Base-by-base conservation (phyloP, 2,329 filamentous ascomycete species). In the Ramularia collo-cygni region DNA sequence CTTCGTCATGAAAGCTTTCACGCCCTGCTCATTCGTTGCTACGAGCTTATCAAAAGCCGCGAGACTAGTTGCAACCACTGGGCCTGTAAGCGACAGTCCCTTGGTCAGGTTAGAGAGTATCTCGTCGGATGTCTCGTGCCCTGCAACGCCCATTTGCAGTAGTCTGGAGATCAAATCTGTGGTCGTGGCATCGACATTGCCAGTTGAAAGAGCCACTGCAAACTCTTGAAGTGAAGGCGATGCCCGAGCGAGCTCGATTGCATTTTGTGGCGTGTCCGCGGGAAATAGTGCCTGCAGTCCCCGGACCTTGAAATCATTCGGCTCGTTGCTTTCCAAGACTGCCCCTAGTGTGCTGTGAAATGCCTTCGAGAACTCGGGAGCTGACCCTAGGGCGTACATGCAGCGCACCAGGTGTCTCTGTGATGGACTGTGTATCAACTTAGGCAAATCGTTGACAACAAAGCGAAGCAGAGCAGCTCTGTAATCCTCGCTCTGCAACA, bases 351-450 rank as follows among this genome's bases (percentile, higher is more conserved):
- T 48, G 15, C 34, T 37, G 7, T 46, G 21, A 28, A 57, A 60
- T 5, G 48, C 40, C 40, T 56, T 43, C 56, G 50, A 31, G 65
- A 64, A 51, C 54, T 54, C 37, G 47, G 60, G n/a, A 9, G 59
- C 50, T 1, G 56, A 48, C 4, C 56, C 52, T 17, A 63, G 66
- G 1, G 73, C 61, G 34, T 79, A 73, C 0, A 94, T 66, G 8
- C 79, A 76, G 0, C 79, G 75, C 6, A 88, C 66, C 0, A 95
- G 61, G 36, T 81, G 74, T 2, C 74, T 62, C 0, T 77, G 76
- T 1, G 86, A 89, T 0, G 83, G 76, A 0, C 85, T 88, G 2
- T 73, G 63, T 2, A 89, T 63, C 12, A 92, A 64, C 1, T 67
- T 63, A 0, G 74, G 66, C 10, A 83, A 66, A 44, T 80, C 67